phyloP scores from a whole-genome alignment of 371 early-diverging fungal species.

The Mortierella sp. region DNA sequence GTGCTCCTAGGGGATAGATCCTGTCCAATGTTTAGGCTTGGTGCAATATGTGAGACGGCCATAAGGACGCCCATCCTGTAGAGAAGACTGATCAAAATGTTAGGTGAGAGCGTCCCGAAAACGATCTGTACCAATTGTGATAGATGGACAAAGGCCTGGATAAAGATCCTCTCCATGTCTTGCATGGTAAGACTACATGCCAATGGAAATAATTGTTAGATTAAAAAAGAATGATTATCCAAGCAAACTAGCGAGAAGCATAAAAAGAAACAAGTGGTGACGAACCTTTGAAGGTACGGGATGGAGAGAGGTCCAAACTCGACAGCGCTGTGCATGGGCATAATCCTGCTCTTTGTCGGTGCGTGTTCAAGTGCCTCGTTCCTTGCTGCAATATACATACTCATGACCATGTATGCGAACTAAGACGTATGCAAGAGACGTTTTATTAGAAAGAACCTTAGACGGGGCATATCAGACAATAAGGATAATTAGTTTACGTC shows the following conservation, averaged over 20 bases:
- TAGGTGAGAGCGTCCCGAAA: conserved; percentile 40
- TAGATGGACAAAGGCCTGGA: conserved; percentile 44
- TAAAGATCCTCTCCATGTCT: conserved; percentile 30
- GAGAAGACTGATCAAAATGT: conserved; percentile 44
- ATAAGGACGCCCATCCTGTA: conserved; percentile 50
- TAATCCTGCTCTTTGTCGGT: conserved; percentile 33
- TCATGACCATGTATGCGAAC: conserved; percentile 56
- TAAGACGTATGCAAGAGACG: background rate
- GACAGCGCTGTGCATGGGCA: conserved; percentile 48
- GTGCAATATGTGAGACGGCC: conserved; percentile 44
- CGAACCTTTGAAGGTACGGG: conserved; percentile 49
- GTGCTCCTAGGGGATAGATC: conserved; percentile 6
- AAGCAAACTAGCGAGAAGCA: too few species aligned
- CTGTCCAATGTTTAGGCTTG: conserved; percentile 43
- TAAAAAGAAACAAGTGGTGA: too few species aligned
- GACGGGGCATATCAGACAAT: too few species aligned
- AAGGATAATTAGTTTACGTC: too few species aligned
- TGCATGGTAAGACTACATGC: conserved; percentile 12
- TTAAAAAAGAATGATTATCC: too few species aligned
- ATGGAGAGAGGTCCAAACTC: conserved; percentile 44
- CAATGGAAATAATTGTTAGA: background rate
- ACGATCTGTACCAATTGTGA: conserved; percentile 38
- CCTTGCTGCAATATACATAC: conserved; percentile 54
- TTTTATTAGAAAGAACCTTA: background rate
- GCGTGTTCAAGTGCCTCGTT: conserved; percentile 47